Base-by-base conservation (phyloP, 805 yeast genomes). In the Monosporozyma siamensis region DNA sequence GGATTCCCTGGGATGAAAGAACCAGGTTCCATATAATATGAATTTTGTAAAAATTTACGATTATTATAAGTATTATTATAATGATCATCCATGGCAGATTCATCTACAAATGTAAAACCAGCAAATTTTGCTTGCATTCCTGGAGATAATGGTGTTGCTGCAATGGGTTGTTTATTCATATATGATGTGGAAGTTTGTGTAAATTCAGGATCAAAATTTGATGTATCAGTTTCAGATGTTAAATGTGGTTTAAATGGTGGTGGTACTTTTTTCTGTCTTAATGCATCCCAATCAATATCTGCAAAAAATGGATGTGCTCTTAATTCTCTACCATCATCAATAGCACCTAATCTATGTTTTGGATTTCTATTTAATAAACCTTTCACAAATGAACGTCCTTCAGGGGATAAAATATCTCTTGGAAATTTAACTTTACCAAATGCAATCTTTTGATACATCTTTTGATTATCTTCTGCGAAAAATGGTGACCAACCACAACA, bases 401-500 rank as follows among this genome's bases (percentile, higher is more conserved):
- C 97, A 4, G 86, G 75, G 38, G 95, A 82, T 45, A 92, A 69
- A 20, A 92, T 94, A 60, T 92, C 98, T 62, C 90, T 87, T 39
- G 98, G 98, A 65, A 92, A 92, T 57, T 95, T 75, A 36, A 92
- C 97, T 64, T 90, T 92, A 48, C 98, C 98, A 66, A 88, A 92
- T 4, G 97, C 98, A 68, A 92, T 92, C 66, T 92, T 92, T 68
- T 90, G 92, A 68, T 92, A 92, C 98, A 92, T 92, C 65, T 92
- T 96, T 68, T 92, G 97, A 40, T 95, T 88, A 63, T 87, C 90
- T 49, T 90, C 97, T 22, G 97, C 98, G 58, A 87, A 92, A 64
- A 92, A 92, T 43, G 98, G 98, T 4, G 95, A 84, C 98, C 97
- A 92, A 40, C 98, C 98, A 68, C 97, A 92, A 65, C 97, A 89